Evolutionary conservation across 78 protist species (phyloP).

Genomic region (Dictyostelium citrinum): DNA sequence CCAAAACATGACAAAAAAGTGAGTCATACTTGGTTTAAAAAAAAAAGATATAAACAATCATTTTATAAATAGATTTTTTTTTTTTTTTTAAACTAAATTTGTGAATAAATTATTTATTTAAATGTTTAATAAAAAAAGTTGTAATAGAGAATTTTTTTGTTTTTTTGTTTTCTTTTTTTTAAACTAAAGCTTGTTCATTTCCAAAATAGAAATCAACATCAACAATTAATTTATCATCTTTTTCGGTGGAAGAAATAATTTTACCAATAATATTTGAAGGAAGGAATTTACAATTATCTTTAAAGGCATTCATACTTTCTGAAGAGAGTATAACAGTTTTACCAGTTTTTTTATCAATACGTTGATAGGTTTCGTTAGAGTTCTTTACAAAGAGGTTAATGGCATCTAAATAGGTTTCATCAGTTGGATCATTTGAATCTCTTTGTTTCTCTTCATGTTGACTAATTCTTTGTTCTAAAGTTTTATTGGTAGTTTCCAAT

Average conservation of each 20-base stretch:
- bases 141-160: neutral
- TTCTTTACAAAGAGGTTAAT: neutral
- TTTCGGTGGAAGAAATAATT: neutral
- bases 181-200: neutral
- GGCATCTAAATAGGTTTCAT: slow-evolving; percentile 2
- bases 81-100: neutral
- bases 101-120: neutral
- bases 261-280: slow-evolving; percentile 7
- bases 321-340: neutral
- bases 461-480: neutral
- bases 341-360: slow-evolving; percentile 1
- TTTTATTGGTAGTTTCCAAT: slow-evolving; percentile 9
- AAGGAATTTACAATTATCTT: slow-evolving; percentile 3
- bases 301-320: neutral
- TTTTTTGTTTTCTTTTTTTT: neutral
- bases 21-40: too few relatives aligned
- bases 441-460: neutral
- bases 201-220: slow-evolving; percentile 3
- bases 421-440: slow-evolving; percentile 1
- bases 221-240: slow-evolving; percentile 7
- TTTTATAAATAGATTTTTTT: neutral
- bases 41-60: too few relatives aligned
- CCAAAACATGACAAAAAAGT: too few relatives aligned
- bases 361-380: neutral
- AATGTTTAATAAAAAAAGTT: neutral